Base-by-base conservation (phyloP, 2,329 filamentous ascomycete genomes). In the Plenodomus tracheiphilus region DNA sequence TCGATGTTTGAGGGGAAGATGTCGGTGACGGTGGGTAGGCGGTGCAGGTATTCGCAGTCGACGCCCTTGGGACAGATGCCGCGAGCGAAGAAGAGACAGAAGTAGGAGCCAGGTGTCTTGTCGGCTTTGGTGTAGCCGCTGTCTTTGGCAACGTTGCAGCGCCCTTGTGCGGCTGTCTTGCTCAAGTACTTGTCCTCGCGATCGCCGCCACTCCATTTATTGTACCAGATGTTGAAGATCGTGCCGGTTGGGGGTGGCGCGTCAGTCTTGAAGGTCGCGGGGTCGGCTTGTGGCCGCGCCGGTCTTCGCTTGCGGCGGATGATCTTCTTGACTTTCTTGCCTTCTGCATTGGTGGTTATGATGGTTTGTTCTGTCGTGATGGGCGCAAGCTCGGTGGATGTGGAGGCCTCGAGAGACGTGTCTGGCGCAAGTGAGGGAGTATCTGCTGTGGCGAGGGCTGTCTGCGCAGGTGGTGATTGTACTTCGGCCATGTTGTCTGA, bases 211-310 rank as follows among this genome's bases (percentile, higher is more conserved):
- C 87, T 88, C 92, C 93, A 97, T 75, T 97, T 97, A 78, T 96
- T 97, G 77, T 97, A 96, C 93, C 92, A 97, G 66, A 96, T 95
- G 74, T 99, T 99, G 81, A 94, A 99, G 49, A 92, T 91, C 0
- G 90, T 96, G 44, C 94, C 94, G 0, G 93, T 97, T 66, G 97
- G 92, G 1, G 90, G 89, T 15, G 92, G 91, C 3, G 89, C 88
- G 63, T 96, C 91, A 28, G 87, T 87, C 62, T 88, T 89, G 75
- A 96, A 83, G 37, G 86, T 86, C 35, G 87, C 85, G 1, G 91
- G 85, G 67, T 99, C 94, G 65, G 97, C 87, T 76, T 99, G 94
- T 0, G 89, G 88, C 50, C 93, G 85, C 39, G 94, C 94, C 25
- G 94, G 94, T 34, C 91, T 83, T 66, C 88, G 87, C 79, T 96